Conservation (phyloP, 345 rosid species). For the Iberis pinnata region DNA sequence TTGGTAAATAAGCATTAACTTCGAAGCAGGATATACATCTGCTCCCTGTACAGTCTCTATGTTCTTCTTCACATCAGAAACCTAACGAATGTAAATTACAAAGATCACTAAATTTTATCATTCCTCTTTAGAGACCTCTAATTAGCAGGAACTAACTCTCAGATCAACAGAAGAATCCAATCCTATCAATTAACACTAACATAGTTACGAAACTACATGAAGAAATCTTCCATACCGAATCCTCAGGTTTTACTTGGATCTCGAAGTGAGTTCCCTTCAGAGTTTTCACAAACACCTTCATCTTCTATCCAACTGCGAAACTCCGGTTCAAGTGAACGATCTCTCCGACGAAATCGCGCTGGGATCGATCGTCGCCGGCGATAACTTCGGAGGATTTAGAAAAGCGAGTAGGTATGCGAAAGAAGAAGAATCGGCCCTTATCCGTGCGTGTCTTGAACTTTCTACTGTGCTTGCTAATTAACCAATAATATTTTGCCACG, state of each 20-base stretch:
- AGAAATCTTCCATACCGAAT: conserved; percentile 31
- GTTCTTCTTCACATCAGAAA: conserved; percentile 65
- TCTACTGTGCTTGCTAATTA: background rate
- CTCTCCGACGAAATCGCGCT: background rate
- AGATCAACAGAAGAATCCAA: too few relatives aligned
- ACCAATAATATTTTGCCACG: background rate
- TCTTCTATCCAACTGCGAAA: background rate
- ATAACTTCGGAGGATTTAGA: background rate
- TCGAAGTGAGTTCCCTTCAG: conserved; percentile 47
- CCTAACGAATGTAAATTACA: conserved; percentile 37
- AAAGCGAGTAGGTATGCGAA: conserved; percentile 8
- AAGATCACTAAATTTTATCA: background rate
- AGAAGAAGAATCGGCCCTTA: background rate
- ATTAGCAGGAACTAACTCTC: too few relatives aligned
- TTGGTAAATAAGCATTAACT: conserved; percentile 75
- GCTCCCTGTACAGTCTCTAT: conserved; percentile 67
- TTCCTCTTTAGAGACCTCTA: too few relatives aligned
- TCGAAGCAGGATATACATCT: conserved; percentile 59
- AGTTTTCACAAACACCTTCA: conserved; percentile 46
- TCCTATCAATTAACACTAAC: background rate
- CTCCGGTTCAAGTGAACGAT: background rate
- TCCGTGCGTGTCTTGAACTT: too few relatives aligned
- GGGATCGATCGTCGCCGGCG: conserved; percentile 20
- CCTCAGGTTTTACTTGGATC: conserved; percentile 45
- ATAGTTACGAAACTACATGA: background rate